These are phyloP conservation scores for Leptomonas seymouri DNA, from an alignment of 208 protist species.

Conservation along the genomic window DNA sequence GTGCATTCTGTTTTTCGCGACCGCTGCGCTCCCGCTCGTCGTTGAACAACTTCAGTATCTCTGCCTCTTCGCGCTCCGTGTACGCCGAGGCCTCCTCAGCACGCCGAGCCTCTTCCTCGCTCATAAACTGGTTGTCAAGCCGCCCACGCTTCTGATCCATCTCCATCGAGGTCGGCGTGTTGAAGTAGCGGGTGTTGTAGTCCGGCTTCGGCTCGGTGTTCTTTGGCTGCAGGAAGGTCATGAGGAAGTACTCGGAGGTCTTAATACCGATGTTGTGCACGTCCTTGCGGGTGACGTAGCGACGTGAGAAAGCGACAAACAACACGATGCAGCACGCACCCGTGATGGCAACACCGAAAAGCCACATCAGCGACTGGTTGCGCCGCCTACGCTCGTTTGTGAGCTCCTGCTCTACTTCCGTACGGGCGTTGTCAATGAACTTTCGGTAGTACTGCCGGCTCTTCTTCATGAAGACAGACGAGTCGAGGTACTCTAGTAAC, in stretches of 20 bases:
- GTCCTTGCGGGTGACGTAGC: conserved; percentile 62
- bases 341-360: conserved; percentile 50
- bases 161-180: conserved; percentile 77
- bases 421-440: conserved; percentile 69
- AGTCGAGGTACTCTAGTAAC: conserved; percentile 89
- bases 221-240: conserved; percentile 76
- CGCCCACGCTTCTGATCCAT: conserved; percentile 54
- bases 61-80: conserved; percentile 53
- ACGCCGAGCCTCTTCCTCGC: conserved; percentile 28
- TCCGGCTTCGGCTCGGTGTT: conserved; percentile 83
- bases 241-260: conserved; percentile 65
- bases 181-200: conserved; percentile 80
- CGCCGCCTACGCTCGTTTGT: conserved; percentile 30
- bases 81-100: conserved; percentile 50
- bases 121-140: conserved; percentile 41
- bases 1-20: conserved; percentile 20
- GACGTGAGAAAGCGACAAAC: conserved; percentile 58
- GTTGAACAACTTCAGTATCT: conserved; percentile 80
- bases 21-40: conserved; percentile 63
- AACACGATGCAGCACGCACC: conserved; percentile 50
- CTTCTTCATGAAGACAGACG: conserved; percentile 72
- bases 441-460: conserved; percentile 79
- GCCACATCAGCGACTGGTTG: conserved; percentile 52
- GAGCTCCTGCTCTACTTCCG: conserved; percentile 66
- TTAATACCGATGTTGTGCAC: conserved; percentile 61